These are phyloP conservation scores for Claviceps quebecensis DNA, from an alignment of 2,329 filamentous ascomycete genomes.

Conservation along the genomic window DNA sequence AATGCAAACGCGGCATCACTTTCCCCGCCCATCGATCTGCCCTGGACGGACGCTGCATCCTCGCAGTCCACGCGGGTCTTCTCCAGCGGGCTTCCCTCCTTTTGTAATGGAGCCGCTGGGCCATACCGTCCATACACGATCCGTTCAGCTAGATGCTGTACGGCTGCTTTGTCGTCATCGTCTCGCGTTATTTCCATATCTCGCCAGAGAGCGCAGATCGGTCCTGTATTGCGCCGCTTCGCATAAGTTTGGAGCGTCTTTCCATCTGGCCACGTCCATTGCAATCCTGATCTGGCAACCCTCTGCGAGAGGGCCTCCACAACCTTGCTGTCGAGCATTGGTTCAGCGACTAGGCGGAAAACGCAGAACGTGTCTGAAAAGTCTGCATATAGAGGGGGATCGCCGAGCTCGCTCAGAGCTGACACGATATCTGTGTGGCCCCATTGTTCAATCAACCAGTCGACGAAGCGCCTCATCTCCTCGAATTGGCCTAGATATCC, in stretches of 20 bases:
- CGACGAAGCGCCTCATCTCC: slow-evolving; percentile 41
- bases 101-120: background rate
- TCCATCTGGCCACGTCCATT: slow-evolving; percentile 26
- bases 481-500: slow-evolving; percentile 45
- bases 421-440: slow-evolving; percentile 18
- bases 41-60: background rate
- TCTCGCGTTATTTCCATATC: slow-evolving; percentile 12
- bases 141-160: background rate
- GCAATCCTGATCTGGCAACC: slow-evolving; percentile 13
- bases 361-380: slow-evolving; percentile 27
- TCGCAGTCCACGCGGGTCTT: background rate
- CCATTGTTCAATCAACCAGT: slow-evolving; percentile 44
- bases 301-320: slow-evolving; percentile 17
- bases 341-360: slow-evolving; percentile 34
- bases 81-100: background rate
- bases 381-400: slow-evolving; percentile 19
- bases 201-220: slow-evolving; percentile 12
- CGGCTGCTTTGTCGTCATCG: background rate
- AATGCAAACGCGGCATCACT: background rate
- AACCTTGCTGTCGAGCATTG: slow-evolving; percentile 21
- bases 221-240: slow-evolving; percentile 12
- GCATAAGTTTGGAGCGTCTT: slow-evolving; percentile 22
- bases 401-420: slow-evolving; percentile 21
- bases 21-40: background rate
- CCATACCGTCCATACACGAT: background rate